Evolutionary conservation across 2,329 filamentous ascomycete species (phyloP), one percentile per base, ranked within the genome.

Genomic region (Fonsecaea pugnacius): DNA sequence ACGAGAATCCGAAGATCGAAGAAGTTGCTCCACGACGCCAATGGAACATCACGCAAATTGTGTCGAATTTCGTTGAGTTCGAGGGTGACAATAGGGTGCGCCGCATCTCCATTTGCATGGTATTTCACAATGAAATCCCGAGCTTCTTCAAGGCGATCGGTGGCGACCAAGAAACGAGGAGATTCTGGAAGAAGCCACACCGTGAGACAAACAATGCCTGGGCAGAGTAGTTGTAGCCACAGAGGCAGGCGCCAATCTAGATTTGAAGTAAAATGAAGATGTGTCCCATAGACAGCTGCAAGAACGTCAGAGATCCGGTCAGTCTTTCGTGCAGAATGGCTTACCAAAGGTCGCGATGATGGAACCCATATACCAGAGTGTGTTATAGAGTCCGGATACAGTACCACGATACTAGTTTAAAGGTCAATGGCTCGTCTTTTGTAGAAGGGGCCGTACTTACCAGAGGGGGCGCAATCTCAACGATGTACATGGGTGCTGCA

Each of bases 201-300:
- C 4, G 80, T 71, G 1, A 70, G 67, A 60, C 89, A 77, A 0
- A 89, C 79, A 0, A 84, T 60, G 1, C 88, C 64, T 0, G 89
- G 81, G 1, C 86, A 85, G 0, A 87, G 74, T 52, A 88, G 88
- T 70, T 90, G 87, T 72, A 88, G 87, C 0, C 86, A 85, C 48
- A 89, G 82, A 0, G 86, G 87, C 65, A 90, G 87, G 1, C 87
- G 78, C 86, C 87, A 89, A 10, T 58, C 80, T 76, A 70, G 76
- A 82, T 73, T 82, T 68, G 70, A 64, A 80, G 36, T 74, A 55
- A 62, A 83, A 80, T 69, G 61, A 8, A 63, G 35, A 46, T 63
- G 61, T 1, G 61, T 58, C 7, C 61, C 61, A n/a, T 63, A 63
- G 9, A 63, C 61, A 14, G 61, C 61, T 63, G 50, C 4, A 48